Conservation (phyloP, 768 basidiomycete species). For the Plicaturopsis crispa region DNA sequence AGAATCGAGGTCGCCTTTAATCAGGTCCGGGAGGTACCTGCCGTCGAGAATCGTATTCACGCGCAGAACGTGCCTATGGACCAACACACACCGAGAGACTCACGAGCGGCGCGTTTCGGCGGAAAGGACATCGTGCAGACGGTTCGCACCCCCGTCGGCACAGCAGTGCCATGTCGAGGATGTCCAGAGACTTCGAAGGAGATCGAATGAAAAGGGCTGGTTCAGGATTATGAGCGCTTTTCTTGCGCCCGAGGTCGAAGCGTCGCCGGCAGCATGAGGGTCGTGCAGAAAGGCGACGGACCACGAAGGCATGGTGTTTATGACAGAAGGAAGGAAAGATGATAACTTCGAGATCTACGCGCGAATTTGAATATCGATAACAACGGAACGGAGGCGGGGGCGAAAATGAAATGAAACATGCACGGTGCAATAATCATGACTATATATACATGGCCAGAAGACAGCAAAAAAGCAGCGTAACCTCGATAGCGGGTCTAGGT, state of each 20-base stretch:
- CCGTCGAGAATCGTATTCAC: no score
- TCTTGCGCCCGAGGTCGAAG: slow-evolving; percentile 6
- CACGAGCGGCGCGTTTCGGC: slow-evolving; percentile 11
- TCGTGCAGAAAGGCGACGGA: slow-evolving; percentile 32
- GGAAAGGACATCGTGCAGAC: slow-evolving; percentile 52
- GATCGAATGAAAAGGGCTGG: slow-evolving; percentile 64
- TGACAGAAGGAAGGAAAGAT: neutral
- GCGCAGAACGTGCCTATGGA: no score
- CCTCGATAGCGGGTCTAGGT: no score
- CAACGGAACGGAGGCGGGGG: slow-evolving; percentile 6
- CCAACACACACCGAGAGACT: slow-evolving; percentile 5
- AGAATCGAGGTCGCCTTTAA: slow-evolving; percentile 95
- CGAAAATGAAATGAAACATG: slow-evolving; percentile 1
- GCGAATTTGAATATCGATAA: neutral
- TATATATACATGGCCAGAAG: no score
- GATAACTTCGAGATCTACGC: neutral
- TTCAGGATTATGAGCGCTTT: slow-evolving; percentile 83
- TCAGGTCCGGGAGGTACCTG: slow-evolving; percentile 75
- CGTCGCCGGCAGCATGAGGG: no score
- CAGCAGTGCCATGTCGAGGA: slow-evolving; percentile 50
- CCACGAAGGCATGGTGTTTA: slow-evolving; percentile 26
- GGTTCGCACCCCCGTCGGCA: slow-evolving; percentile 87
- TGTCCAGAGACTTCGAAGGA: slow-evolving; percentile 59
- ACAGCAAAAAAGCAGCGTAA: no score
- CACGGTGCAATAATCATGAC: no score